Conservation (phyloP, 2,329 filamentous ascomycete species). For the Cercospora zeina region DNA sequence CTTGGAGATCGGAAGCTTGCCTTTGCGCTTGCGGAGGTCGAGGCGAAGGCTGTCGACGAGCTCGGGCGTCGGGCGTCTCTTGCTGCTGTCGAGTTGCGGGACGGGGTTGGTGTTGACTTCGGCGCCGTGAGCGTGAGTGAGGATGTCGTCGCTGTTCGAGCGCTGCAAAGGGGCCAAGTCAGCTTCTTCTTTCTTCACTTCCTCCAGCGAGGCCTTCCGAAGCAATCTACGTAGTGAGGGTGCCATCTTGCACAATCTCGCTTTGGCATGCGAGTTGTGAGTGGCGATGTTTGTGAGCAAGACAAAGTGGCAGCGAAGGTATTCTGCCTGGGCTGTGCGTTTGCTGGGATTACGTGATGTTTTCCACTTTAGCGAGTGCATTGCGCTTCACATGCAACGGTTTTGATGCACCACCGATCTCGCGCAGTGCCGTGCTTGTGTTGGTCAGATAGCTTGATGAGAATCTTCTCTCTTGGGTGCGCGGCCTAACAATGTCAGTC, state of each 20-base stretch:
- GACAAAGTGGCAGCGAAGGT: not conserved
- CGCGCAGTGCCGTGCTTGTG: not conserved
- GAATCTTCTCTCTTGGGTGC: not conserved
- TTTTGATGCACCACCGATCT: not conserved
- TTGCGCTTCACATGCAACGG: not conserved
- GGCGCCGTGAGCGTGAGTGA: not conserved
- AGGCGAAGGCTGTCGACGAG: not conserved
- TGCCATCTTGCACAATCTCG: conserved; percentile 8
- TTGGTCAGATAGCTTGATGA: not conserved
- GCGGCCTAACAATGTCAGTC: not conserved
- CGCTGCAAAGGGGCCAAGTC: not conserved
- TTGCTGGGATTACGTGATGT: not conserved
- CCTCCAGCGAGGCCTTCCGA: not conserved
- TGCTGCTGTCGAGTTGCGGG: not conserved
- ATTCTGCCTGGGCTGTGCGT: not conserved
- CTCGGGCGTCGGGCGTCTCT: not conserved
- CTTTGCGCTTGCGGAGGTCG: not conserved
- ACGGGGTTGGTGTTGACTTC: not conserved
- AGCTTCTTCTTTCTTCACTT: not conserved
- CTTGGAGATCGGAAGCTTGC: conserved; percentile 1
- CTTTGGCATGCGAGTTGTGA: conserved; percentile 13
- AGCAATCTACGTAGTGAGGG: conserved; percentile 3
- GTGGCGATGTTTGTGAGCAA: not conserved
- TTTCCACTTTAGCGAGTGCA: not conserved
- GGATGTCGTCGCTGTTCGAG: conserved; percentile 8